Evolutionary conservation across 2,329 filamentous ascomycete genomes (phyloP), one percentile per base, ranked within the genome.

Genomic region (Metarhizium album): DNA sequence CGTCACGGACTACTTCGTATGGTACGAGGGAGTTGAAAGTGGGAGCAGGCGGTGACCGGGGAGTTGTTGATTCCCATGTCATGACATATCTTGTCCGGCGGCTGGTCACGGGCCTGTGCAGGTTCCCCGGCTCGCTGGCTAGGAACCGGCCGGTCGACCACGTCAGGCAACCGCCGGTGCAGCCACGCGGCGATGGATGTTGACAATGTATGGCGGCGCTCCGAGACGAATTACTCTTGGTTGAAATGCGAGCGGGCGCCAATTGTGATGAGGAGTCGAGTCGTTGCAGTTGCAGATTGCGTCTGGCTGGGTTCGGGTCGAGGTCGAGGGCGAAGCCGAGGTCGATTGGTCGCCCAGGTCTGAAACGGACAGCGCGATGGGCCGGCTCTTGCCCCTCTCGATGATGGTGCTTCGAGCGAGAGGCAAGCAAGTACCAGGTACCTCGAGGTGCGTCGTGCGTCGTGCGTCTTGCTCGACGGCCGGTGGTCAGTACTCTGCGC

Each of bases 301-400:
- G 20, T 43, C 40, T 43, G 9, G 40, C 40, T 43, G 9, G 40
- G 37, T 16, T 18, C 2, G 16, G 37, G 37, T 40, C 37, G 16
- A 8, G 37, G 16, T 18, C n/a, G 8, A 24, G 40, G 40, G 23
- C 40, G 13, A 42, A 3, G 16, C 4, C 35, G 35, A 42, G 38
- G 38, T 42, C 40, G 24, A 48, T 24, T 16, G 18, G 4, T 31
- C 37, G 46, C 37, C 37, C n/a, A 43, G 29, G 4, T 24, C 29
- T 42, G 47, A 50, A 42, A 46, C 27, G 11, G 49, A 42, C 47
- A 27, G 49, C 45, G 43, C 37, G 45, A 43, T 37, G 29, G 43
- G 43, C 27, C 20, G 24, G 43, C 13, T 46, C 43, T 33, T 46
- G 43, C 43, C 43, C 40, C 40, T 24, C 40, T 16, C 24, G 40